phyloP scores from a whole-genome alignment of 805 yeast species.

The Yarrowia sp. region DNA sequence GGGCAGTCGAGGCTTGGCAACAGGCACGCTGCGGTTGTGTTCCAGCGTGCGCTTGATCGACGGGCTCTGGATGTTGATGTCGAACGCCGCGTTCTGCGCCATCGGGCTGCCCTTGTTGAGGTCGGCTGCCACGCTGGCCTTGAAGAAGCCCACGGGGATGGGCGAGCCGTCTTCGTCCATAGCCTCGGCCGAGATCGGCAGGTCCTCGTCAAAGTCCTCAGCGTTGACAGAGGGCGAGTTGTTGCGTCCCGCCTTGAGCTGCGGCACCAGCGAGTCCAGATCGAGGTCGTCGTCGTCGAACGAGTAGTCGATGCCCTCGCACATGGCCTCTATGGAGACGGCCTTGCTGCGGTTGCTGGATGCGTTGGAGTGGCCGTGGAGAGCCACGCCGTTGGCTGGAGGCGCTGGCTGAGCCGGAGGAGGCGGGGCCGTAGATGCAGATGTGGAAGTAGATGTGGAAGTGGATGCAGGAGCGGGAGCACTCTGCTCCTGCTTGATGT shows the following conservation, averaged over 20 bases:
- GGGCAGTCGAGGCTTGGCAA: not conserved
- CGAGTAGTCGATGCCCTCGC: constrained; percentile 22
- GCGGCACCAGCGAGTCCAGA: not conserved
- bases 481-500: not conserved
- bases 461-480: not conserved
- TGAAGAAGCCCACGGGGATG: constrained; percentile 21
- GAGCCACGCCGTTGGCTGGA: not conserved
- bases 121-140: constrained; percentile 23
- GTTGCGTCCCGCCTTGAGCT: not conserved
- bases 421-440: not conserved
- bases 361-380: not conserved
- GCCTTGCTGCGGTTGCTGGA: constrained; percentile 15
- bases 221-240: not conserved
- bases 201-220: not conserved
- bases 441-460: not conserved
- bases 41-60: constrained; percentile 9
- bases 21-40: not conserved
- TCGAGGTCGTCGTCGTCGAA: constrained; percentile 13
- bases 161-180: constrained; percentile 11
- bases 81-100: not conserved
- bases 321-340: constrained; percentile 23
- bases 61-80: constrained; percentile 20
- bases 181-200: constrained; percentile 5
- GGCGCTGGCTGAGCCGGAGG: not conserved
- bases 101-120: constrained; percentile 22